These are phyloP conservation scores for Pichia nakasei DNA, from an alignment of 805 yeast species.

Conservation along the genomic window DNA sequence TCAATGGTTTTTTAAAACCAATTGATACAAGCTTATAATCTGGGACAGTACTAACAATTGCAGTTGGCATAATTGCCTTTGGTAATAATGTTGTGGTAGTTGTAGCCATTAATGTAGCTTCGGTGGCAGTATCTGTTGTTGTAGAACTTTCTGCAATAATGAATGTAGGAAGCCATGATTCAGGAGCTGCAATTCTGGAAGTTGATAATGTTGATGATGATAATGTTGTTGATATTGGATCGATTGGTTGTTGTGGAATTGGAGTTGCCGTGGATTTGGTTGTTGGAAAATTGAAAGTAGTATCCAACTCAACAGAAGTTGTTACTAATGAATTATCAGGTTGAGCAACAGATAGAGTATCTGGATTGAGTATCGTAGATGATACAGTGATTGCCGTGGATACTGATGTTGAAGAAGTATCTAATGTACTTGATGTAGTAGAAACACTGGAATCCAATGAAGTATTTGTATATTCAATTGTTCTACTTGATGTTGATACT, in stretches of 20 bases:
- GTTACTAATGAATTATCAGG: not conserved
- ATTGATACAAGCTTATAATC: conserved; percentile 52
- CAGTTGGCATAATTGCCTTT: conserved; percentile 63
- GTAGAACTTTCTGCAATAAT: conserved; percentile 10
- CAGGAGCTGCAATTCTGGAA: conserved; percentile 1
- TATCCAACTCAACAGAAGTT: not conserved
- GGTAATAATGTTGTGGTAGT: conserved; percentile 52
- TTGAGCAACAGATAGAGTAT: not conserved
- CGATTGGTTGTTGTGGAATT: not conserved
- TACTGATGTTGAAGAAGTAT: not conserved
- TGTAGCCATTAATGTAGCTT: conserved; percentile 16
- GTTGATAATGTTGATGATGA: conserved; percentile 2
- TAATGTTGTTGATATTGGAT: not conserved
- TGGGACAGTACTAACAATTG: conserved; percentile 30
- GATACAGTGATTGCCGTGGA: too few species aligned
- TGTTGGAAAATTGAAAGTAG: not conserved
- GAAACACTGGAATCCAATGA: not conserved
- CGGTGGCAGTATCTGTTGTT: not conserved
- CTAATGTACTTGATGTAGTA: not conserved
- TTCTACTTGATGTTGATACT: too few species aligned
- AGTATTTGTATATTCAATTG: too few species aligned
- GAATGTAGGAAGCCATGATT: conserved; percentile 13
- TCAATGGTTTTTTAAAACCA: conserved; percentile 72
- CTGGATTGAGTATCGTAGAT: not conserved
- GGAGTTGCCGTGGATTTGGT: not conserved